Percentiles rank a stretch among this genome's conserved stretches.
phyloP scores from a whole-genome alignment of 1,284 basidiomycete genomes.

The Singerocomus rubriflavus region DNA sequence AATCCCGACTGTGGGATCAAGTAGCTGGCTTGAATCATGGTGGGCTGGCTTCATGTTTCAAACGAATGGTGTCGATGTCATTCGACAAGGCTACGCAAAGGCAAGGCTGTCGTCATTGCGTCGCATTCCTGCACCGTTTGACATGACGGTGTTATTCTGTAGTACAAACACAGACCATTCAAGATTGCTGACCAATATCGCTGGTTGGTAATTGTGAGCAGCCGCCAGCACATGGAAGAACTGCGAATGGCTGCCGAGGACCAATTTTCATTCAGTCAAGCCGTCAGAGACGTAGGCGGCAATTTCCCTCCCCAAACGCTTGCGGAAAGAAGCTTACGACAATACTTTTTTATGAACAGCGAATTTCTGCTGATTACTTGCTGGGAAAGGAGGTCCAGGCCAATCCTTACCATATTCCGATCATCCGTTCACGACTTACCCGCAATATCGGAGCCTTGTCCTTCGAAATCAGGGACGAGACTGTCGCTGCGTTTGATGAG shows the following conservation, averaged over 20 bases:
- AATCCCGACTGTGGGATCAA: conserved; percentile 25
- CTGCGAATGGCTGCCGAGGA: conserved; percentile 39
- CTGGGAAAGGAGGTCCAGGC: conserved; percentile 25
- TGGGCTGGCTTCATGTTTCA: conserved; percentile 11
- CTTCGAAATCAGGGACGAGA: conserved; percentile 35
- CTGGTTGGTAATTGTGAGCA: conserved; percentile 44
- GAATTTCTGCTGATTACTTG: conserved; percentile 26
- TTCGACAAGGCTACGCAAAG: conserved; percentile 25
- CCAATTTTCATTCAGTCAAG: conserved; percentile 36
- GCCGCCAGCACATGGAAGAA: conserved; percentile 39
- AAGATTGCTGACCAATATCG: conserved; percentile 38
- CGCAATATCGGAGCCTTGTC: conserved; percentile 28
- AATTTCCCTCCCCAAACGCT: not conserved
- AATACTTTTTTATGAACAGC: conserved; percentile 5
- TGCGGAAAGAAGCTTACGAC: not conserved
- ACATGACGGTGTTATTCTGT: too few relatives aligned
- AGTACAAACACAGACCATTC: conserved; percentile 40
- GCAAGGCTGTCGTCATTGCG: not conserved
- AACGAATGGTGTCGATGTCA: conserved; percentile 2
- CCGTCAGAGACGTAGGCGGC: conserved; percentile 30
- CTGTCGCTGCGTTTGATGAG: conserved; percentile 29
- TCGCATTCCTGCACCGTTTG: not conserved
- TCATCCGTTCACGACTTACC: conserved; percentile 30
- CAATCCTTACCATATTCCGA: conserved; percentile 29
- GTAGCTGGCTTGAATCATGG: conserved; percentile 17